Evolutionary conservation across 257 asterid genomes (phyloP), one percentile per base, ranked within the genome.

Genomic region (Striga asiatica): DNA sequence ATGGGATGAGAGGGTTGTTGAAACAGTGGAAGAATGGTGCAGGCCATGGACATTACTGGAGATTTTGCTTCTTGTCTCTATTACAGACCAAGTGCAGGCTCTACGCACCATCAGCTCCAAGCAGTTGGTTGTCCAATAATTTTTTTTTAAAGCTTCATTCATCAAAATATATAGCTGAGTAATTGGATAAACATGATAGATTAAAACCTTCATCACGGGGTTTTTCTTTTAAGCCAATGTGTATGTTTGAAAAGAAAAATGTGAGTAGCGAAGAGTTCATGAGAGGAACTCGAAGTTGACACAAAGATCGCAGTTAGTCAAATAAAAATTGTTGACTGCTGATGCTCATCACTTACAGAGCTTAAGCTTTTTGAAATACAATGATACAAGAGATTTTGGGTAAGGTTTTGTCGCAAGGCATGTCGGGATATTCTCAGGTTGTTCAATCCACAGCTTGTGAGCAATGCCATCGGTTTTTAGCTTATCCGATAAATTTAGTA

Each of bases 381-480:
- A 70, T 12, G 94, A 78, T 46, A 91, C 93, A 48, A 2, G 43
- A 91, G 71, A 91, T 93, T 65, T 87, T 84, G 94, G 95, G 69
- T 81, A 56, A 91, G 81, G 84, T 74, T 87, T 69, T 71, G 91
- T 84, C 37, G 97, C 88, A 54, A 91, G 85, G 79, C 97, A 87
- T 17, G 97, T 87, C 13, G 98, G 75, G 42, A 78, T 71, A 64
- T 87, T 82, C 81, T 91, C 97, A 0, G 98, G 97, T 54, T 84
- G 95, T 68, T 91, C 98, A 52, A 82, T 76, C 98, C 97, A 91
- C 64, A 91, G 64, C 74, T 87, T 91, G 68, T 84, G 89, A 77
- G 77, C 83, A 52, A 91, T 73, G 57, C 79, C 82, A 14, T 77
- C 82, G 0, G 69, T 76, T 63, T 77, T 87, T 37, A 91, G 79